These are phyloP conservation scores for Ogataea hybrid DNA, from an alignment of 1,139 yeast genomes.

Conservation along the genomic window DNA sequence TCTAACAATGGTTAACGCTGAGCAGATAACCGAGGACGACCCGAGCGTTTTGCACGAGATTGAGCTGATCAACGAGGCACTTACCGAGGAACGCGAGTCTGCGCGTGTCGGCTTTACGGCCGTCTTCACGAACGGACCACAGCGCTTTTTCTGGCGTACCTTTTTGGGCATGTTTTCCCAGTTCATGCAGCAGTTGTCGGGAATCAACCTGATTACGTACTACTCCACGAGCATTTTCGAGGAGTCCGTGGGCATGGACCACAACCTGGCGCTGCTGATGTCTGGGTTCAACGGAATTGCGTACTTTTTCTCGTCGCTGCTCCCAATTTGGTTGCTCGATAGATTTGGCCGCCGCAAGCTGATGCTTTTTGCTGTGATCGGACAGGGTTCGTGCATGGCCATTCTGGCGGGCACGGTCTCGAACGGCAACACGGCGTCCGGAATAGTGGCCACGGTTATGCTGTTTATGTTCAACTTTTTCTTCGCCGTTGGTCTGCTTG, in stretches of 20 bases:
- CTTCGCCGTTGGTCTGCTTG: constrained; percentile 39
- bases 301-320: constrained; percentile 59
- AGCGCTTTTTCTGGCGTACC: constrained; percentile 27
- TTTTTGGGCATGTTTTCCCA: constrained; percentile 51
- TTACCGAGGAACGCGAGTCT: constrained; percentile 35
- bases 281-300: constrained; percentile 66
- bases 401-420: constrained; percentile 31
- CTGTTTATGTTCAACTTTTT: constrained; percentile 42
- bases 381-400: constrained; percentile 40
- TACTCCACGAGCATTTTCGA: constrained; percentile 56
- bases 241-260: constrained; percentile 27
- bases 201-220: constrained; percentile 53
- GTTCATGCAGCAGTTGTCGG: constrained; percentile 55
- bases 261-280: constrained; percentile 38
- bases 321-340: constrained; percentile 63
- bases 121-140: constrained; percentile 50
- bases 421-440: constrained; percentile 33
- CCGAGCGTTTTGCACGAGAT: constrained; percentile 41
- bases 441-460: constrained; percentile 42
- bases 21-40: constrained; percentile 39
- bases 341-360: constrained; percentile 58
- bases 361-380: constrained; percentile 39
- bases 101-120: constrained; percentile 57
- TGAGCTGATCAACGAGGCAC: constrained; percentile 17
- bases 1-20: constrained; percentile 39